A percentile compares a stretch with the other conserved stretches of the same genome.
Evolutionary conservation across 805 yeast genomes (phyloP).

Genomic region (Cephaloascus fragrans): DNA sequence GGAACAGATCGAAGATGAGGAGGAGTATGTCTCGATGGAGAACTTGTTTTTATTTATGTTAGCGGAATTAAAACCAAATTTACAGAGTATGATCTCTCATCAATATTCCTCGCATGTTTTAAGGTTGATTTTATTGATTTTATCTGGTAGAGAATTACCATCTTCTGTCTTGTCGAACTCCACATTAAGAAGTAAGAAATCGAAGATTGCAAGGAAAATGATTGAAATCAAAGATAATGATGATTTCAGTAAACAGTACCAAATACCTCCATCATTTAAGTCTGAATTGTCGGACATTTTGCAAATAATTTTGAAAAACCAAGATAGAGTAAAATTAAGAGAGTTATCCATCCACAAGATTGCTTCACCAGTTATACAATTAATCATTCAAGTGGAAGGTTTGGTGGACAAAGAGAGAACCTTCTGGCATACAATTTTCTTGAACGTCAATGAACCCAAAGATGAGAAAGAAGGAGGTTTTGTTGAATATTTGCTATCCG

Average conservation of each 20-base stretch:
- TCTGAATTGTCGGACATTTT: slow-evolving; percentile 45
- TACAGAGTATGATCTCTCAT: slow-evolving; percentile 53
- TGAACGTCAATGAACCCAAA: slow-evolving; percentile 34
- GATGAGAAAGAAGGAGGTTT: slow-evolving; percentile 66
- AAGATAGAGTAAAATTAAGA: slow-evolving; percentile 38
- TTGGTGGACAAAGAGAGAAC: slow-evolving; percentile 64
- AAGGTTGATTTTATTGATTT: slow-evolving; percentile 57
- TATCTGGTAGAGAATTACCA: slow-evolving; percentile 74
- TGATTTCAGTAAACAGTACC: slow-evolving; percentile 57
- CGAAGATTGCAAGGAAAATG: slow-evolving; percentile 88
- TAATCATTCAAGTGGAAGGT: slow-evolving; percentile 73
- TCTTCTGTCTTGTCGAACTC: slow-evolving; percentile 61
- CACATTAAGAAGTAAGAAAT: slow-evolving; percentile 70
- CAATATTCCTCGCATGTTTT: slow-evolving; percentile 86
- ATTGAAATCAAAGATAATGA: slow-evolving; percentile 75
- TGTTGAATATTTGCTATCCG: slow-evolving; percentile 75
- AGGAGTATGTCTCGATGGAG: slow-evolving; percentile 47
- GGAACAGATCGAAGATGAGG: slow-evolving; percentile 16
- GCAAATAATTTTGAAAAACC: slow-evolving; percentile 22
- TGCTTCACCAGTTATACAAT: slow-evolving; percentile 82
- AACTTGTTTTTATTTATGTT: slow-evolving; percentile 53
- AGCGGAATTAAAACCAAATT: slow-evolving; percentile 53
- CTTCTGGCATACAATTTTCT: slow-evolving; percentile 58
- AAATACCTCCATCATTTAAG: slow-evolving; percentile 62
- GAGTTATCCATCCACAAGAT: slow-evolving; percentile 69